Conservation (phyloP, 129 eudicot genomes). For the Tanacetum coccineum region DNA sequence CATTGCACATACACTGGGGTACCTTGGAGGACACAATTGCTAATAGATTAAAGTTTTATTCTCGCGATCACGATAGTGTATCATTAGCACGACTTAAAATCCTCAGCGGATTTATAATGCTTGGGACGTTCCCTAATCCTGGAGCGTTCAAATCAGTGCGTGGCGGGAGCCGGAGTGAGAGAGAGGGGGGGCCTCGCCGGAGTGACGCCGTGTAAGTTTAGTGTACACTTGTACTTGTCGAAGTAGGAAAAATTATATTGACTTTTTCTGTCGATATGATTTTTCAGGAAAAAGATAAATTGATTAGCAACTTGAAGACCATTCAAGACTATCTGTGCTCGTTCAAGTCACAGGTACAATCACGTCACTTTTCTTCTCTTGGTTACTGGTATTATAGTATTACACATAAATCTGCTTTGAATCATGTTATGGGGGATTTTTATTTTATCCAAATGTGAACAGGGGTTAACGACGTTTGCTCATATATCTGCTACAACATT, state of each 20-base stretch:
- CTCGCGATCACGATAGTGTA: too few relatives aligned
- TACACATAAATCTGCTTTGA: not conserved
- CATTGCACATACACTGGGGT: too few relatives aligned
- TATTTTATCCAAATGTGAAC: slow-evolving; percentile 25
- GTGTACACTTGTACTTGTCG: slow-evolving; percentile 1
- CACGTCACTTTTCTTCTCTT: not conserved
- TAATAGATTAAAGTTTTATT: too few relatives aligned
- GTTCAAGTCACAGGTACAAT: slow-evolving; percentile 77
- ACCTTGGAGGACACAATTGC: too few relatives aligned
- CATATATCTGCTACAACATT: slow-evolving; percentile 92
- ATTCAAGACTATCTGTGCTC: slow-evolving; percentile 96
- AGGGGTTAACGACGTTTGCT: slow-evolving; percentile 85
- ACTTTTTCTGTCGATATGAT: not conserved
- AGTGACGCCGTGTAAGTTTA: too few relatives aligned
- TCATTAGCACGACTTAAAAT: too few relatives aligned
- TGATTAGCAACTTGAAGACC: slow-evolving; percentile 75
- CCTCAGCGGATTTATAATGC: too few relatives aligned
- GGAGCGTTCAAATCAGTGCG: too few relatives aligned
- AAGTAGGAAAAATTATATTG: not conserved
- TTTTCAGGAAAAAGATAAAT: slow-evolving; percentile 76
- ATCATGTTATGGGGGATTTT: slow-evolving; percentile 2
- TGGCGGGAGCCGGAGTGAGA: too few relatives aligned
- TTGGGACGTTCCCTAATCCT: too few relatives aligned
- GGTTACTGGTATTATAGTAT: not conserved
- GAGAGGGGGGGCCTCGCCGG: too few relatives aligned